Conservation (phyloP, 805 yeast genomes). For the Kodamaea sagamina region DNA sequence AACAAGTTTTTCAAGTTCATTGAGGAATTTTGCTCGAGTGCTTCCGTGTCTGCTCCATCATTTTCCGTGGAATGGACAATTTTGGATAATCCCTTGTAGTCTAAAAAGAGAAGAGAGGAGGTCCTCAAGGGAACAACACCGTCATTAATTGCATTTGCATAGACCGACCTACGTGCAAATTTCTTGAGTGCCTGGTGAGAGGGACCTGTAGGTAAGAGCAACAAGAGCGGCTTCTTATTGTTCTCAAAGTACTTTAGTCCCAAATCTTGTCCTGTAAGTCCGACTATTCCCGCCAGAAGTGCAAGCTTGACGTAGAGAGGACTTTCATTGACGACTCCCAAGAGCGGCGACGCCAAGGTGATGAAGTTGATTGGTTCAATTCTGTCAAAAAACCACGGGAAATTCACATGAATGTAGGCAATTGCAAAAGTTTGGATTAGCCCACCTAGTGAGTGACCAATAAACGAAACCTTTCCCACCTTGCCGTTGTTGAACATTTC, state of each 20-base stretch:
- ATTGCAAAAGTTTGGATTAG: constrained; percentile 88
- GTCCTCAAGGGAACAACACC: constrained; percentile 96
- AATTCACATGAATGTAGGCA: constrained; percentile 67
- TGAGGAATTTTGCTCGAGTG: neutral
- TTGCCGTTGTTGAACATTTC: constrained; percentile 36
- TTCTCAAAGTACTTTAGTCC: constrained; percentile 56
- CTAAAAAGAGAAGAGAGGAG: constrained; percentile 79
- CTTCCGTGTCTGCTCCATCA: constrained; percentile 12
- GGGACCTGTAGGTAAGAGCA: constrained; percentile 74
- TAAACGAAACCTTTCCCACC: constrained; percentile 72
- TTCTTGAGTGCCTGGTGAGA: constrained; percentile 61
- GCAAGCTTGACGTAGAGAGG: constrained; percentile 85
- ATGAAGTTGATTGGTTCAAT: constrained; percentile 77
- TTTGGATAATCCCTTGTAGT: constrained; percentile 64
- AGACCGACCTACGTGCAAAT: constrained; percentile 73
- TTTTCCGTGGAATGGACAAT: constrained; percentile 13
- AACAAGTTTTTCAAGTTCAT: constrained; percentile 6
- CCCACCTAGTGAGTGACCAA: constrained; percentile 95
- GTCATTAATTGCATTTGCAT: constrained; percentile 89
- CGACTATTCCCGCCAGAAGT: constrained; percentile 85
- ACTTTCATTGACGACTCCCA: constrained; percentile 86
- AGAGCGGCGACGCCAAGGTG: constrained; percentile 81
- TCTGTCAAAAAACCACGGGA: constrained; percentile 68
- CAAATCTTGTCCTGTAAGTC: constrained; percentile 88
- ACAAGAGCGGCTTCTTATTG: constrained; percentile 62